Conservation (phyloP, 495 filamentous ascomycete species). For the Xylaria bambusicola region DNA sequence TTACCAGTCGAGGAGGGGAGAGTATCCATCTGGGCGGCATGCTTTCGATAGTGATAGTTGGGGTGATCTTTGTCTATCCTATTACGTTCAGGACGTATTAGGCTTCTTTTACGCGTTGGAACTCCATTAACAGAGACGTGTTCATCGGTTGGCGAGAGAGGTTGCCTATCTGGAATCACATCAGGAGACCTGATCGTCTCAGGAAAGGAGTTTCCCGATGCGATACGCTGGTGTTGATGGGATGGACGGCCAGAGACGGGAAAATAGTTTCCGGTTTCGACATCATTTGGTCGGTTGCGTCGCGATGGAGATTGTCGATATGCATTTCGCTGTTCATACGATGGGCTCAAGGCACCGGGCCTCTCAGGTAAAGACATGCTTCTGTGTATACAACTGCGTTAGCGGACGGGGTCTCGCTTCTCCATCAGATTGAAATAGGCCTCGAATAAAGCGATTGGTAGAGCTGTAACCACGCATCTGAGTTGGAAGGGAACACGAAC, state of each 20-base stretch:
- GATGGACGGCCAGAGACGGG: conserved; percentile 36
- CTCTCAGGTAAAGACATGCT: conserved; percentile 70
- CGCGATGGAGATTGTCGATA: conserved; percentile 72
- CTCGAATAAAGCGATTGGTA: not conserved
- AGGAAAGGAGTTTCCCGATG: conserved; percentile 50
- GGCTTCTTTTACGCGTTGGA: conserved; percentile 69
- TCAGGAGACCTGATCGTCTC: conserved; percentile 53
- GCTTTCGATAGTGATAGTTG: conserved; percentile 91
- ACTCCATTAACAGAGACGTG: conserved; percentile 27
- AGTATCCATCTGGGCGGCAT: conserved; percentile 85
- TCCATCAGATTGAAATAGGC: not conserved
- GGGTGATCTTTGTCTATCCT: conserved; percentile 81
- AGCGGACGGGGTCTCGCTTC: not conserved
- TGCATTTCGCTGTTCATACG: conserved; percentile 57
- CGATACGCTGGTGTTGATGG: conserved; percentile 49
- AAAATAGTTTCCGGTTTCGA: conserved; percentile 61
- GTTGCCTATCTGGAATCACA: conserved; percentile 46
- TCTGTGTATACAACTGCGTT: conserved; percentile 18
- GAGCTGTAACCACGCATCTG: not conserved
- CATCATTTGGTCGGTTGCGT: conserved; percentile 61
- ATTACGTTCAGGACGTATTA: conserved; percentile 85
- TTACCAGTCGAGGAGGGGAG: conserved; percentile 88
- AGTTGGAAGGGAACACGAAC: conserved; percentile 23
- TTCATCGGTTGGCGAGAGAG: conserved; percentile 46
- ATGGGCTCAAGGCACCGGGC: conserved; percentile 60